Conservation (phyloP, 2,329 filamentous ascomycete genomes). For the Exophiala oligosperma region DNA sequence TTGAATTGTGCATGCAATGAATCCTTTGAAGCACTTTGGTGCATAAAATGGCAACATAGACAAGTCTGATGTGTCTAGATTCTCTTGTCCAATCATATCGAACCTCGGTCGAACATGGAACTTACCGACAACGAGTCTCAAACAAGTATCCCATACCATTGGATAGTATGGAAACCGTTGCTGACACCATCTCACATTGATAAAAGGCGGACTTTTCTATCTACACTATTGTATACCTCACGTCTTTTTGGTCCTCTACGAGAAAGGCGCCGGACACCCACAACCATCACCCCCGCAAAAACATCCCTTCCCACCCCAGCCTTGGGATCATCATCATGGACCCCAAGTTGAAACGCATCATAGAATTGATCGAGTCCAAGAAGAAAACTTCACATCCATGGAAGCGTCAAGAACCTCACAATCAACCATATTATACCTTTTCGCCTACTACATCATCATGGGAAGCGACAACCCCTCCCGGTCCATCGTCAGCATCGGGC, state of each 20-base stretch:
- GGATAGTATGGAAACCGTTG: not conserved
- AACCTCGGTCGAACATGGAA: not conserved
- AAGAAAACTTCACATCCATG: slow-evolving; percentile 27
- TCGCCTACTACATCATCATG: slow-evolving; percentile 18
- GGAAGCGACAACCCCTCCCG: slow-evolving; percentile 9
- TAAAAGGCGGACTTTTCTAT: no score
- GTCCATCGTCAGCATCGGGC: not conserved
- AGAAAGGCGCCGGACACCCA: not conserved
- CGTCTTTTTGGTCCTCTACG: not conserved
- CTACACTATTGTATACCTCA: no score
- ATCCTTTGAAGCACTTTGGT: no score
- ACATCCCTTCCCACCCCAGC: not conserved
- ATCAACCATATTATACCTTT: slow-evolving; percentile 29
- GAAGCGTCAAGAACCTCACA: slow-evolving; percentile 25
- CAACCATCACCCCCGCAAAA: not conserved
- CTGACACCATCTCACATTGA: no score
- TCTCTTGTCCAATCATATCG: not conserved
- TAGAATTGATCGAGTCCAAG: slow-evolving; percentile 25
- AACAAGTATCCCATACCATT: not conserved
- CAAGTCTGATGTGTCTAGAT: not conserved
- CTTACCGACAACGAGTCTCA: not conserved
- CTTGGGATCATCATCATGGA: slow-evolving; percentile 11
- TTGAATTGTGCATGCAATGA: no score
- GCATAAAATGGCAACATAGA: no score
- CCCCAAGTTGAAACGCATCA: slow-evolving; percentile 20